Evolutionary conservation across 108 stramenopile genomes (phyloP).

Genomic region (Licmophora abbreviata): DNA sequence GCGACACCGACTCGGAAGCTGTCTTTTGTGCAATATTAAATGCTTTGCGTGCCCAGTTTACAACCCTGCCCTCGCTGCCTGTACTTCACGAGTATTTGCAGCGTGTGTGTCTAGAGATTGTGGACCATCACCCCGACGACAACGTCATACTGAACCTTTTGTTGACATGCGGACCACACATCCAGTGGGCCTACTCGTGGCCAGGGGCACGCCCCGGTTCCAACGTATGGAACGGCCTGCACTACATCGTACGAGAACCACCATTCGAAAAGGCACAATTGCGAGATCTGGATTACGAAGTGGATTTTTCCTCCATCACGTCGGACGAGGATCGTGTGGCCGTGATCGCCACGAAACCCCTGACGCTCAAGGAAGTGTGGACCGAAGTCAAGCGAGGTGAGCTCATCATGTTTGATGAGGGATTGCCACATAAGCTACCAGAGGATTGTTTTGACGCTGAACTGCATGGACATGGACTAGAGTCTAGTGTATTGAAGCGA

Average conservation of each 20-base stretch:
- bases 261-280: slow-evolving; percentile 68
- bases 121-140: slow-evolving; percentile 23
- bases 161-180: slow-evolving; percentile 59
- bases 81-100: slow-evolving; percentile 69
- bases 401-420: slow-evolving; percentile 67
- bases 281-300: slow-evolving; percentile 44
- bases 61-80: slow-evolving; percentile 64
- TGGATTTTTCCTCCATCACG: slow-evolving; percentile 52
- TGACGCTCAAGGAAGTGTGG: slow-evolving; percentile 71
- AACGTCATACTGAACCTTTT: slow-evolving; percentile 84
- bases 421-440: slow-evolving; percentile 28
- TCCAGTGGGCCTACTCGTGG: slow-evolving; percentile 76
- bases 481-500: slow-evolving; percentile 16
- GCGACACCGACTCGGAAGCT: slow-evolving; percentile 89
- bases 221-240: slow-evolving; percentile 80
- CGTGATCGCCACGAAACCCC: slow-evolving; percentile 83
- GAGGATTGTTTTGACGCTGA: slow-evolving; percentile 20
- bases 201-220: slow-evolving; percentile 77
- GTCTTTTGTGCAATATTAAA: slow-evolving; percentile 89
- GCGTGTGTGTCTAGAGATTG: slow-evolving; percentile 51
- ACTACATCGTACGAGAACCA: slow-evolving; percentile 72
- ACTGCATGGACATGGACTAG: slow-evolving; percentile 21
- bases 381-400: slow-evolving; percentile 69
- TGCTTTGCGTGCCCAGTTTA: slow-evolving; percentile 65
- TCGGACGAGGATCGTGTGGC: slow-evolving; percentile 66